Percentiles rank a stretch among this genome's conserved stretches.
Conservation (phyloP, 495 filamentous ascomycete genomes). For the Xylaria castorea region DNA sequence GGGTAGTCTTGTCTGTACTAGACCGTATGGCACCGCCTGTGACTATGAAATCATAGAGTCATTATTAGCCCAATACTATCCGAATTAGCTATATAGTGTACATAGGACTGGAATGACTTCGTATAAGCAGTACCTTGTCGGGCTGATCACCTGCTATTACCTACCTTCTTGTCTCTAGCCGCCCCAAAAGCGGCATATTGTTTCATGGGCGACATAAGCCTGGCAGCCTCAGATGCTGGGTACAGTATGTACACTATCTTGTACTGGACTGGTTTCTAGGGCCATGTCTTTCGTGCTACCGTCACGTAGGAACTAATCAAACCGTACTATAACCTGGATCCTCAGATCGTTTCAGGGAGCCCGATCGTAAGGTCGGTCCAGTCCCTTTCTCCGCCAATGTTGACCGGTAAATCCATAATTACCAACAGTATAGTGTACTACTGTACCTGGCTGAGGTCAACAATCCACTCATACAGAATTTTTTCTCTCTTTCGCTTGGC, state of each 20-base stretch:
- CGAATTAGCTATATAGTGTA: not conserved
- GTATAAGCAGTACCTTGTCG: conserved; percentile 6
- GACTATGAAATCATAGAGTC: conserved; percentile 3
- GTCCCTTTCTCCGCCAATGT: not conserved
- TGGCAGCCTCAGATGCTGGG: conserved; percentile 7
- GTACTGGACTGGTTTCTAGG: not conserved
- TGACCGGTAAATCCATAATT: not conserved
- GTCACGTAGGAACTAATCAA: not conserved
- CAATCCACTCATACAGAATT: conserved; percentile 15
- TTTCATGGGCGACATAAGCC: conserved; percentile 7
- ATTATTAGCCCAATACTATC: conserved; percentile 4
- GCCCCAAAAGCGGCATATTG: conserved; percentile 8
- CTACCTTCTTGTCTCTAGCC: conserved; percentile 18
- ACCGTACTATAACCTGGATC: conserved; percentile 5
- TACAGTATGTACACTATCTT: not conserved
- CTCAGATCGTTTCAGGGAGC: conserved; percentile 21
- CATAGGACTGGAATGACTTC: conserved; percentile 3
- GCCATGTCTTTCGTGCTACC: conserved; percentile 1
- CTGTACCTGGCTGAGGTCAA: not conserved
- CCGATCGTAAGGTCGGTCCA: conserved; percentile 3
- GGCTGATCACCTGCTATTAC: conserved; percentile 6
- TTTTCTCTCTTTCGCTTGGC: not conserved
- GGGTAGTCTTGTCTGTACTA: not conserved
- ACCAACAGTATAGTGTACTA: not conserved
- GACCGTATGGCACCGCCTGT: not conserved